Percentiles rank a stretch among this genome's conserved stretches.
Evolutionary conservation across 805 yeast species (phyloP).

Genomic region (Kodamaea laetipori): DNA sequence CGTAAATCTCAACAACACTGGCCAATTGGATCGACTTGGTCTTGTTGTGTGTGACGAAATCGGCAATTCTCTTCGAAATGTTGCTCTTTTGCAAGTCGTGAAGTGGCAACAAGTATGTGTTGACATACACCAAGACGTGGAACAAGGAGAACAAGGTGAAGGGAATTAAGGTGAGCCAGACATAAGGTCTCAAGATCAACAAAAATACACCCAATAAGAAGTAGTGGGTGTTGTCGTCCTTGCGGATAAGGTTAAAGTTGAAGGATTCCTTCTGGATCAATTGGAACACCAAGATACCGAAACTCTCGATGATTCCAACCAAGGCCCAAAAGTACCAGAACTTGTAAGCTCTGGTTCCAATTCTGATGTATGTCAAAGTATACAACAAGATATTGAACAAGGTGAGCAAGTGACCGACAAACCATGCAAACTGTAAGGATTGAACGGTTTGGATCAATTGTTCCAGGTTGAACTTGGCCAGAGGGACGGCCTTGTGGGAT

Average conservation of each 20-base stretch:
- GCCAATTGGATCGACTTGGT: conserved; percentile 42
- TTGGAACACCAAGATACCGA: conserved; percentile 75
- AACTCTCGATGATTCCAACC: conserved; percentile 67
- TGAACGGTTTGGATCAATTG: conserved; percentile 28
- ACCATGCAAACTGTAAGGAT: conserved; percentile 78
- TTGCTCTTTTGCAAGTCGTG: conserved; percentile 38
- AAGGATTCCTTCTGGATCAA: conserved; percentile 34
- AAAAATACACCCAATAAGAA: conserved; percentile 55
- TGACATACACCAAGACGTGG: conserved; percentile 74
- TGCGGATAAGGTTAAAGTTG: conserved; percentile 24
- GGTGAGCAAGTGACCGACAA: conserved; percentile 47
- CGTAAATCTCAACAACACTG: conserved; percentile 43
- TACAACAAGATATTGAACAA: conserved; percentile 33
- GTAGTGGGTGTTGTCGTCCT: conserved; percentile 75
- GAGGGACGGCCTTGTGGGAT: background rate
- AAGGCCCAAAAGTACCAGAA: conserved; percentile 61
- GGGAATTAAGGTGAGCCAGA: conserved; percentile 66
- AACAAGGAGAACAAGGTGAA: conserved; percentile 76
- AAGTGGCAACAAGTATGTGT: conserved; percentile 67
- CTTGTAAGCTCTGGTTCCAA: conserved; percentile 26
- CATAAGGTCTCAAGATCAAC: conserved; percentile 55
- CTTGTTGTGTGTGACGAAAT: conserved; percentile 38
- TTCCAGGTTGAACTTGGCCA: conserved; percentile 12
- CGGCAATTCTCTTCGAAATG: conserved; percentile 41
- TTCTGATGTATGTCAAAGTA: conserved; percentile 34